Evolutionary conservation across 441 rosid genomes (phyloP).

Genomic region (Capsella rubella): DNA sequence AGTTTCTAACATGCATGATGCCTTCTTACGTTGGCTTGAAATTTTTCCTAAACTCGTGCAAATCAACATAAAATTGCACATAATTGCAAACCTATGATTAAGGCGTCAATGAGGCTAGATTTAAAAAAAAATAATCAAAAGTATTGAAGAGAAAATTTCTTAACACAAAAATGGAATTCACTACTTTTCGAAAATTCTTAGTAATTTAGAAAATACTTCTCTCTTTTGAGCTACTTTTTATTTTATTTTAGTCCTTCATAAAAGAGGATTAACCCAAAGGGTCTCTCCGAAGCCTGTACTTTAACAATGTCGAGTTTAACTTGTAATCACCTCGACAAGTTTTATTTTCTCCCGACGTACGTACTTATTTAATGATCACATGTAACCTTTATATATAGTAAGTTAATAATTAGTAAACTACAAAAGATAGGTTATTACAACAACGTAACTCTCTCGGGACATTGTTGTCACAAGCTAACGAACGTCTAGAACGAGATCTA

Average conservation of each 20-base stretch:
- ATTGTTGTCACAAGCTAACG: not conserved
- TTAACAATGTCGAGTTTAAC: too few relatives aligned
- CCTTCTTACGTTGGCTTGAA: slow-evolving; percentile 30
- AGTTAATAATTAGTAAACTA: too few relatives aligned
- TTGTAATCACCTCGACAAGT: too few relatives aligned
- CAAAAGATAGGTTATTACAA: not conserved
- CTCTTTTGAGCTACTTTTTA: not conserved
- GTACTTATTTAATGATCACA: too few relatives aligned
- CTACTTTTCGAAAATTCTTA: not conserved
- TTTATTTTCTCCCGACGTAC: too few relatives aligned
- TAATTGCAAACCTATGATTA: not conserved
- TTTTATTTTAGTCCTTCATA: not conserved
- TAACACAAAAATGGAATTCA: not conserved
- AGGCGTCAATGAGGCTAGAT: not conserved
- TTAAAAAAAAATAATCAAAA: not conserved
- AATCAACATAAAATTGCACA: not conserved
- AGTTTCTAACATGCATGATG: slow-evolving; percentile 42
- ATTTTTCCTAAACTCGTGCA: slow-evolving; percentile 3
- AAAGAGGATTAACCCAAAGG: too few relatives aligned
- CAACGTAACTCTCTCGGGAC: too few relatives aligned
- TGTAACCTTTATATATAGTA: too few relatives aligned
- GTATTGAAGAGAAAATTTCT: not conserved
- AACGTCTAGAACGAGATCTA: not conserved
- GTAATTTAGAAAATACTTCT: not conserved
- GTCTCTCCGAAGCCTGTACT: too few relatives aligned